Evolutionary conservation across 1,284 basidiomycete genomes (phyloP), one percentile per base, ranked within the genome.

Genomic region (Moesziomyces sp.): DNA sequence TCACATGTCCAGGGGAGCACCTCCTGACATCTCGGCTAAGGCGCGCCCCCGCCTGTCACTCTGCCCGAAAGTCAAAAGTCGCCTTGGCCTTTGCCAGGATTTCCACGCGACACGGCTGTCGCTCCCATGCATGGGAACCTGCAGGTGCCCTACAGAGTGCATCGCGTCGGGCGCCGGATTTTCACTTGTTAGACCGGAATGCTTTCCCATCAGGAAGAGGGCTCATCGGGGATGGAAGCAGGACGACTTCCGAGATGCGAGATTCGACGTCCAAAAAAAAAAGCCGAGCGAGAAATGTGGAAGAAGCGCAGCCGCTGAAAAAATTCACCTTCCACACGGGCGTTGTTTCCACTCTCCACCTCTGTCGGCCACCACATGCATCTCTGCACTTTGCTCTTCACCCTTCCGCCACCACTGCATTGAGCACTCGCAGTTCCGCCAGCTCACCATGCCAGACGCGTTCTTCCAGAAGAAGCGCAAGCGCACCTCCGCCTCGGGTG

Each of bases 391-490:
- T 28, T 28, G 26, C 26, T 28, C 30, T 13, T 11, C 30, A 33
- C 30, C 30, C 1, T 13, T 11, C 10, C 30, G 9, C 10, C 30
- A 13, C 30, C 30, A 33, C 30, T 33, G 30, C 38, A 18, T 16
- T 16, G 6, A 40, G 38, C 38, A 33, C 13, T 40, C 2, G 38
- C 38, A 40, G 5, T 7, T 16, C 6, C 38, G 14, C 5, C 30
- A 38, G 21, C 23, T 52, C 47, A 62, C n/a, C 33, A 84, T 84
- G 82, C 78, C 82, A 23, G 83, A 84, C 71, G 67, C 80, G 7
- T 84, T 84, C 74, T 84, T 84, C 60, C 81, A 84, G 58, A 81
- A 80, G 70, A 84, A 83, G 74, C 78, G 83, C 46, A 83, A 84
- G 74, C 76, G 80, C 48, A 58, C 66, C 33, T 49, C 54, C 21